Evolutionary conservation across 208 protist species (phyloP).

Genomic region (Leishmania turanica): DNA sequence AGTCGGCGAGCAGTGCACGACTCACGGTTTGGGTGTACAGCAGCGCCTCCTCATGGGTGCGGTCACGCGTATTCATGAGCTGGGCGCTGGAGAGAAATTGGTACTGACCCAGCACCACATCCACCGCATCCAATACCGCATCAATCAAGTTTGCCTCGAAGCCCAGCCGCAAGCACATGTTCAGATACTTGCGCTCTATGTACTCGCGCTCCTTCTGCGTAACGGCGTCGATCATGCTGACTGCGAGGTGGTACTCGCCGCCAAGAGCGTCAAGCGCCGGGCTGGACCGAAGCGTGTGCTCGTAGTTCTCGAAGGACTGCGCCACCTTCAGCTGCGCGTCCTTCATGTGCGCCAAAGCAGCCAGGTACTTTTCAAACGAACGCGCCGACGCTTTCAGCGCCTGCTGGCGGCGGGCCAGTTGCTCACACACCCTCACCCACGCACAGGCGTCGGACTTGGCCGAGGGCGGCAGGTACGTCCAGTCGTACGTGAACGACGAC

Average conservation of each 20-base stretch:
- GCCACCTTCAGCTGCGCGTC: conserved; percentile 36
- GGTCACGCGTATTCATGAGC: conserved; percentile 31
- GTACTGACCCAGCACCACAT: conserved; percentile 65
- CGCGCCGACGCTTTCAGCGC: conserved; percentile 45
- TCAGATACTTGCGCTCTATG: conserved; percentile 51
- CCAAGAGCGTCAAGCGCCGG: conserved; percentile 27
- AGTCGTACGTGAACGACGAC: conserved; percentile 29
- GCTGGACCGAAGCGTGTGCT: conserved; percentile 29
- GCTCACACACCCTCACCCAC: conserved; percentile 45
- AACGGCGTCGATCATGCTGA: conserved; percentile 30
- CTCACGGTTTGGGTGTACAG: conserved; percentile 58
- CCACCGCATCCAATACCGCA: conserved; percentile 67
- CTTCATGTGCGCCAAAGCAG: conserved; percentile 33
- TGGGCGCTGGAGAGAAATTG: conserved; percentile 31
- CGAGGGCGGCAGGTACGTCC: conserved; percentile 29
- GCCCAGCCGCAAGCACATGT: conserved; percentile 55
- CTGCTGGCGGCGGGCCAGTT: conserved; percentile 44
- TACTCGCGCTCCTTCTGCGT: conserved; percentile 38
- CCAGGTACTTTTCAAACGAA: conserved; percentile 52
- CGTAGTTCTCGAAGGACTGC: conserved; percentile 48
- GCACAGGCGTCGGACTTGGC: conserved; percentile 35
- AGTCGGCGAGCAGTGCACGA: conserved; percentile 43
- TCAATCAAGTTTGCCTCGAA: conserved; percentile 75
- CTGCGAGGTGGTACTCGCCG: conserved; percentile 28
- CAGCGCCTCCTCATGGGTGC: conserved; percentile 40